Evolutionary conservation across 495 filamentous ascomycete species (phyloP), one percentile per base, ranked within the genome.

Genomic region (Oidiodendron maius): DNA sequence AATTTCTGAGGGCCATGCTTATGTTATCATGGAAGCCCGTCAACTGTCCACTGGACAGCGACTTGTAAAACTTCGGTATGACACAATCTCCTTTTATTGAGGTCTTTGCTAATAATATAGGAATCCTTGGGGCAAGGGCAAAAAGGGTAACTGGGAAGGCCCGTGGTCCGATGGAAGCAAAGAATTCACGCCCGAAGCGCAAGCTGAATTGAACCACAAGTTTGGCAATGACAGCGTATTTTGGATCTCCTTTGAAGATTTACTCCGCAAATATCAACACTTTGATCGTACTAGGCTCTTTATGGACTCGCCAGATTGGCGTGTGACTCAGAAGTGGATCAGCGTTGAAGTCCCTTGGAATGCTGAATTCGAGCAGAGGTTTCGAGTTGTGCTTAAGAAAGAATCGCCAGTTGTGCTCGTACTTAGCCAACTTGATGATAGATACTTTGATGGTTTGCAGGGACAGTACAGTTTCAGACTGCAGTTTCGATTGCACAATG

Each of bases 231-330:
- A 95, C 58, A 89, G 89, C 3, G 84, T 70, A 3, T 81, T 80
- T 50, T 81, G 77, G 77, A 81, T 81, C 50, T 73, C 74, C 32
- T 95, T 91, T 60, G 71, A 83, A 34, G 91, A 97, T 60, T 75
- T 97, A n/a, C 75, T 96, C 4, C 80, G 81, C 40, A 89, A 94
- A 59, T 97, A 89, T 55, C 82, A 86, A 51, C 78, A 79, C 53
- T 87, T 97, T 45, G 86, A 95, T 56, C 82, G 91, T 24, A 96
- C 90, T 1, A 77, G 91, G 11, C 78, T 97, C 0, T 95, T 97
- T 53, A 85, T 85, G 15, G 70, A 76, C 0, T 86, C 84, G n/a
- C 69, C 75, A 0, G 79, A 84, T 23, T 96, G 91, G 91, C 84
- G 79, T 16, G 72, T 95, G 30, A 82, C 85, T 0, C 85, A 87